phyloP scores from a whole-genome alignment of 2,329 filamentous ascomycete genomes.

The Penicillium digitatum region DNA sequence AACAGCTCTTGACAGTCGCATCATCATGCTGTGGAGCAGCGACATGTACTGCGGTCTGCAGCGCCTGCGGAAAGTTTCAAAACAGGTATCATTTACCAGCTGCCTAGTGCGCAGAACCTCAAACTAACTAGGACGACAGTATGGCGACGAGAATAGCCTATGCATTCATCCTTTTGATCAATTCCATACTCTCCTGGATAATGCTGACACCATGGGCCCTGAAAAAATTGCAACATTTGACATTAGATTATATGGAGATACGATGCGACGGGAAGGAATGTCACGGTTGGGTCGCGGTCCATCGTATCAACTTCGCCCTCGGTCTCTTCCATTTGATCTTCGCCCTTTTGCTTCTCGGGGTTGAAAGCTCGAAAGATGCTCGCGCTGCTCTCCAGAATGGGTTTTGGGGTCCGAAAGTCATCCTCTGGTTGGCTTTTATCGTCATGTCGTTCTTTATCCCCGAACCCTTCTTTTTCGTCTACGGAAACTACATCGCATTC shows the following conservation, averaged over 20 bases:
- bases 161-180: constrained; percentile 87
- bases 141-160: constrained; percentile 97
- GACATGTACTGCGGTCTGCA: constrained; percentile 93
- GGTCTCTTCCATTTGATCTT: constrained; percentile 89
- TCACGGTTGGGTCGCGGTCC: constrained; percentile 92
- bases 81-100: constrained; percentile 63
- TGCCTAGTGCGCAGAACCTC: background rate
- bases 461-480: constrained; percentile 89
- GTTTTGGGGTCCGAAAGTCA: constrained; percentile 97
- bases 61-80: constrained; percentile 91
- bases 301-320: constrained; percentile 96
- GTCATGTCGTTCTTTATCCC: constrained; percentile 94
- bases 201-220: constrained; percentile 99
- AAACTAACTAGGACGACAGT: constrained; percentile 48
- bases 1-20: constrained; percentile 68
- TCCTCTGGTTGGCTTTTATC: constrained; percentile 81
- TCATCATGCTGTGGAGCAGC: constrained; percentile 95
- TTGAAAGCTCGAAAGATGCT: constrained; percentile 79
- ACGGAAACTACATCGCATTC: constrained; percentile 91
- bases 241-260: constrained; percentile 93
- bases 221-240: constrained; percentile 87
- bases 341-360: constrained; percentile 77
- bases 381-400: constrained; percentile 90
- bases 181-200: constrained; percentile 96
- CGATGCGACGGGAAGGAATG: constrained; percentile 86